Base-by-base conservation (phyloP, 345 rosid genomes). In the Populus pruinosa region DNA sequence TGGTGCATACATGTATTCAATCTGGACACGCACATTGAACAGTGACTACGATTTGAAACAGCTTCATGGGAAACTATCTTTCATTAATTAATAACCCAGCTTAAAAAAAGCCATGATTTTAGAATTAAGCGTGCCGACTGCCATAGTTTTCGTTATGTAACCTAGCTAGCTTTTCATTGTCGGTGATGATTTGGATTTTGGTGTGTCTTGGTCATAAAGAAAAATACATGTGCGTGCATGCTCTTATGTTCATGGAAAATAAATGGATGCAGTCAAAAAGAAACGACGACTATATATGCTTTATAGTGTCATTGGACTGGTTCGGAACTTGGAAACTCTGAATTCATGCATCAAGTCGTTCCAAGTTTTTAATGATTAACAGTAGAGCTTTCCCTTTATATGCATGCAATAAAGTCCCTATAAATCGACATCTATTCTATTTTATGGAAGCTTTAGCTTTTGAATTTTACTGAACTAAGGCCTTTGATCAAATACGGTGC, bases 181-280 rank as follows among this genome's bases (percentile, higher is more conserved):
- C 56, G 56, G 73, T 25, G 50, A 47, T 47, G 50, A 47, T 47
- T 20, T 21, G 65, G 13, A 12, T 41, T 41, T n/a, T 11, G 65
- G 17, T 39, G 41, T 14, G 62, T 10, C 29, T 36, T n/a, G n/a
- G 67, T 68, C 66, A 21, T 69, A 36, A 76, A 36, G 27, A n/a
- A 35, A 71, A 23, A 53, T 1, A 49, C 20, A 17, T 18, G 35
- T 59, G 68, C 66, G 35, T 59, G 68, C 66, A 13, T 71, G 12
- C 66, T 64, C n/a, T 70, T 2, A 53, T 68, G 64, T 71, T 49
- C 64, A 21, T 25, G 73, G 69, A 59, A 49, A 77, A 38, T 23
- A 63, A 21, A 61, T 44, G 38, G 64, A 35, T 64, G 69, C 69
- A 78, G 55, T 78, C 80, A 71, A 71, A 71, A 69, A 10, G 50